Percentiles rank a stretch among this genome's conserved stretches.
Evolutionary conservation across 768 basidiomycete genomes (phyloP).

Genomic region (Leccinum broughii): DNA sequence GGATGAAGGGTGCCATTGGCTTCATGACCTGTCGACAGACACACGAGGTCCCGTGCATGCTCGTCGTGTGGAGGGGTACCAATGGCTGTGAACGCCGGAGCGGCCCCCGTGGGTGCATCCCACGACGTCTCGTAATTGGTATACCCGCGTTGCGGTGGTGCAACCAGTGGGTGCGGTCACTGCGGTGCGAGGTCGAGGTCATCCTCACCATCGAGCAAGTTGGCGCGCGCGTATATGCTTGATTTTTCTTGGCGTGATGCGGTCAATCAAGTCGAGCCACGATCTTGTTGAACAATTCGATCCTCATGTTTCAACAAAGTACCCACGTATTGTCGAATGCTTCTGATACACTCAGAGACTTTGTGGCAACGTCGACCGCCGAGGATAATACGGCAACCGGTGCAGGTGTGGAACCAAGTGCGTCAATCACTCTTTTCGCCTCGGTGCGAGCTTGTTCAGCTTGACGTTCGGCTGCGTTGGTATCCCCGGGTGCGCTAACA

Average conservation of each 20-base stretch:
- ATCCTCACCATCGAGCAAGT: constrained; percentile 29
- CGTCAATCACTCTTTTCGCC: too few relatives aligned
- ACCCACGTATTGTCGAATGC: too few relatives aligned
- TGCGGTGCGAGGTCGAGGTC: constrained; percentile 7
- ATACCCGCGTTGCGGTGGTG: constrained; percentile 6
- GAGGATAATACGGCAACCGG: too few relatives aligned
- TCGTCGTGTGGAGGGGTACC: constrained; percentile 40
- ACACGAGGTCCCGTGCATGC: constrained; percentile 10
- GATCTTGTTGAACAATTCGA: too few relatives aligned
- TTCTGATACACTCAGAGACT: too few relatives aligned
- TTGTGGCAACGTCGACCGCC: too few relatives aligned
- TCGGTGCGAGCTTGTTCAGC: too few relatives aligned
- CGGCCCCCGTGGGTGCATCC: constrained; percentile 10
- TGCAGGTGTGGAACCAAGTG: too few relatives aligned
- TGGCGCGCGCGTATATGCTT: constrained; percentile 20
- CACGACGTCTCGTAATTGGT: constrained; percentile 24
- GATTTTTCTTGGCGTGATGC: constrained; percentile 26
- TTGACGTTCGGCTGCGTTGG: too few relatives aligned
- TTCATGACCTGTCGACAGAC: constrained; percentile 52
- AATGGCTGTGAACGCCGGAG: neutral
- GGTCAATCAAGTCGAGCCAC: constrained; percentile 29
- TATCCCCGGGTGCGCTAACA: too few relatives aligned
- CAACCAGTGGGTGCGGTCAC: constrained; percentile 1
- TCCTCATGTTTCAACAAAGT: too few relatives aligned
- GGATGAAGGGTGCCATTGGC: constrained; percentile 82